Base-by-base conservation (phyloP, 345 rosid species). In the Syzygium aqueum region DNA sequence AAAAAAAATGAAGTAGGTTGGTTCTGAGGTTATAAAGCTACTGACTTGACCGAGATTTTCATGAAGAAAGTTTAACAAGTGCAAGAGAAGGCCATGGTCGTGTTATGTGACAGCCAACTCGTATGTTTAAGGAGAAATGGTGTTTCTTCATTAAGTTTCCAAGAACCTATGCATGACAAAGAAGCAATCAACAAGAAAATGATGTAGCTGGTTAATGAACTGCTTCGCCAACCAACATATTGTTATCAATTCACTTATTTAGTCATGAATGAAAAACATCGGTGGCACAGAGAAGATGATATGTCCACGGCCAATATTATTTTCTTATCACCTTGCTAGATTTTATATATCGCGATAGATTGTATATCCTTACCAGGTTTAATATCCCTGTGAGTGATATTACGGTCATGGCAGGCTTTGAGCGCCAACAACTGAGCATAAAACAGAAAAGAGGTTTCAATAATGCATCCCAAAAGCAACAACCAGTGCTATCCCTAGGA, bases 371-470 rank as follows among this genome's bases (percentile, higher is more conserved):
- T 91, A 97, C 99, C 99, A 67, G 98, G 99, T 92, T 97, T 97
- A 85, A 97, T 94, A 90, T 97, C 99, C 91, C 98, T 93, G 89
- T 97, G 99, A 86, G 98, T 97, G 91, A 97, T 94, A 89, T 95
- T 96, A 87, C 97, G 98, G 84, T 93, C 98, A 93, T 97, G 99
- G 86, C 99, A 97, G 80, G 97, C 93, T 93, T 97, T 96, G 83
- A 97, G 91, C 16, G 95, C 99, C 92, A 93, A 84, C 91, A 97
- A 92, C 99, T 97, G 94, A 86, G 52, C 88, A 88, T 85, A 13
- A 23, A 92, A 67, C 84, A 85, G 50, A 28, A 11, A 86, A 77
- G 13, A 53, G 3, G 53, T 23, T 86, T 65, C 28, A 77, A 51
- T 84, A 23, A 83, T 22, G 51, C 84, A 52, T 19, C 4, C 46